Evolutionary conservation across 1,139 yeast genomes (phyloP), one percentile per base, ranked within the genome.

Genomic region (Pichia sp.): DNA sequence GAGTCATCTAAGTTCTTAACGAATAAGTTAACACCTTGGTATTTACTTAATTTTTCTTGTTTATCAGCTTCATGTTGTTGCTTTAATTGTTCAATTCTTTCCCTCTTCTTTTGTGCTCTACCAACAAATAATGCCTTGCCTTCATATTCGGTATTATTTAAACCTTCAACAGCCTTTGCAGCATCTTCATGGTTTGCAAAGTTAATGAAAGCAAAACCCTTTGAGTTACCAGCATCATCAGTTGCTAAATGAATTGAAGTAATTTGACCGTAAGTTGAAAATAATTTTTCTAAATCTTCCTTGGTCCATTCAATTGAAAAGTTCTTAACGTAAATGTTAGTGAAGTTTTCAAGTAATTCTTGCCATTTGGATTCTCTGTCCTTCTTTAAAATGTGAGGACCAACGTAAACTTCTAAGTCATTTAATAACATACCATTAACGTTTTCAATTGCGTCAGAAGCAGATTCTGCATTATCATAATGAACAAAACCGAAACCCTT

Each of bases 61-160:
- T 96, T 85, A 61, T 87, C 84, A 60, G 88, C 82, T 74, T 94
- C 97, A 75, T 88, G 85, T 74, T 88, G 95, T 74, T 83, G 85
- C 79, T 87, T 89, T 71, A 92, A 85, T 73, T 90, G 96, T 75
- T 89, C 96, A 68, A 85, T 74, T 77, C 99, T 90, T 79, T 92
- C 99, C 72, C 87, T 79, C 81, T 89, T 92, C 89, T 89, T 92
- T 77, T 92, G 98, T 61, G 99, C 99, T 74, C 98, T 89, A 63
- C 97, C 97, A 64, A 92, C 98, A 70, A 83, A 92, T 59, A 92
- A 75, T 71, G 77, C 80, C 75, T 86, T 89, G 65, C 92, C 92
- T 63, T 79, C 81, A 68, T 84, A 71, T 66, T 92, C 98, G 61
- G 72, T 74, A 68, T 86, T 96, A 73, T 94, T 87, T 69, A 92